Conservation (phyloP, 2,329 filamentous ascomycete species). For the Corynespora cassiicola region DNA sequence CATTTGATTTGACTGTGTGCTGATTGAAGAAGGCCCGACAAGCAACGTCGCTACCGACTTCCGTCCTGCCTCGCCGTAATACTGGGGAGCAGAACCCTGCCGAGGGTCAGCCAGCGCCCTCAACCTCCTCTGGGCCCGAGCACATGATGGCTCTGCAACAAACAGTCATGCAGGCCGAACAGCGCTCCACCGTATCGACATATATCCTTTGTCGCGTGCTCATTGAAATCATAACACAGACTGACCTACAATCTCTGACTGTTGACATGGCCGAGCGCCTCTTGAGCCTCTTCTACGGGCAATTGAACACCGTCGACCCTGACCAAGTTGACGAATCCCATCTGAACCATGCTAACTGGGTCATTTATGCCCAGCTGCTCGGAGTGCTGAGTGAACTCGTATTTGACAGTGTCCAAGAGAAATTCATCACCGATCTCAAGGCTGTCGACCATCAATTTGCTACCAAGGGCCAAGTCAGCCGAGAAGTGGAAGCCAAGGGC, state of each 20-base stretch:
- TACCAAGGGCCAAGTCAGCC: conserved; percentile 70
- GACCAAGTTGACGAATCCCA: conserved; percentile 80
- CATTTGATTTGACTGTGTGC: conserved; percentile 8
- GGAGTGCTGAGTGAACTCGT: conserved; percentile 97
- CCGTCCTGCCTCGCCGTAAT: conserved; percentile 42
- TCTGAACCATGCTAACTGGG: conserved; percentile 92
- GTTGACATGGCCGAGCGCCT: conserved; percentile 92
- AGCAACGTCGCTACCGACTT: conserved; percentile 28
- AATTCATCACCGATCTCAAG: conserved; percentile 83
- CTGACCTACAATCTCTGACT: conserved; percentile 80
- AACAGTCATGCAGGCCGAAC: conserved; percentile 79
- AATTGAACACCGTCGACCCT: conserved; percentile 86
- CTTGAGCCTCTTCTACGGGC: conserved; percentile 95
- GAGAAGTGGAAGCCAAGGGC: conserved; percentile 79
- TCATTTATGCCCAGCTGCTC: conserved; percentile 87
- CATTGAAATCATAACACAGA: conserved; percentile 92
- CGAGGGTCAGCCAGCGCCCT: conserved; percentile 30
- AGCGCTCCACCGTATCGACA: conserved; percentile 91
- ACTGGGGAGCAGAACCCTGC: conserved; percentile 40
- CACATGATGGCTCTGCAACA: conserved; percentile 64
- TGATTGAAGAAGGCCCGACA: conserved; percentile 37
- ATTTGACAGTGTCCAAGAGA: conserved; percentile 81
- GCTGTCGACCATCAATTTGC: conserved; percentile 77
- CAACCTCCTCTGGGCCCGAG: conserved; percentile 34
- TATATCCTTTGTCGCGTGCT: conserved; percentile 94